Percentiles rank a stretch among this genome's conserved stretches.
phyloP scores from a whole-genome alignment of 129 eudicot species.

The Arctium lappa region DNA sequence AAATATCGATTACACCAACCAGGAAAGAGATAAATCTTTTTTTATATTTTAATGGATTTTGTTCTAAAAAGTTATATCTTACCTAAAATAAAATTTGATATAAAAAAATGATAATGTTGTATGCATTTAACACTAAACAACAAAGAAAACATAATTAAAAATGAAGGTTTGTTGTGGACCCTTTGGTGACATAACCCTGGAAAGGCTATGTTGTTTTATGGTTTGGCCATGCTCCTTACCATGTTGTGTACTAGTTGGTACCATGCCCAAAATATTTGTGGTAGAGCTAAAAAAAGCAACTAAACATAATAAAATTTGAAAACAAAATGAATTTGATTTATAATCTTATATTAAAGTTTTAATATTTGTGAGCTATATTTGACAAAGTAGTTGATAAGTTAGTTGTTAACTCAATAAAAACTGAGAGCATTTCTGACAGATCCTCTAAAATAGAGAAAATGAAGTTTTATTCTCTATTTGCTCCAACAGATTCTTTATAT shows the following conservation, averaged over 20 bases:
- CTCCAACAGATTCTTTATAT: too few species aligned
- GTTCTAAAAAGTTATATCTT: too few species aligned
- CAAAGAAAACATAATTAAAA: not conserved
- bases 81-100: too few species aligned
- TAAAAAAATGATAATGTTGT: not conserved
- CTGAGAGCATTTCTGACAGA: too few species aligned
- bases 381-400: too few species aligned
- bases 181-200: not conserved
- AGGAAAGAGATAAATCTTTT: too few species aligned
- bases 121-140: not conserved
- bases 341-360: not conserved
- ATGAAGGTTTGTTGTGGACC: too few species aligned
- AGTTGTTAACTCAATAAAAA: too few species aligned
- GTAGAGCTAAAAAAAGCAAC: not conserved
- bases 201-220: not conserved
- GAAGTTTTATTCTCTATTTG: too few species aligned
- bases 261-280: not conserved
- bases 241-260: not conserved
- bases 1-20: too few species aligned
- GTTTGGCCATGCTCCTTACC: not conserved
- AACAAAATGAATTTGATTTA: not conserved
- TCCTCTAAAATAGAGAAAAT: too few species aligned
- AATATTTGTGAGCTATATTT: not conserved
- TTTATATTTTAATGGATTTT: too few species aligned
- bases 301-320: not conserved